Evolutionary conservation across 805 yeast species (phyloP), one percentile per base, ranked within the genome.

Genomic region (Cyberlindnera amylophila): DNA sequence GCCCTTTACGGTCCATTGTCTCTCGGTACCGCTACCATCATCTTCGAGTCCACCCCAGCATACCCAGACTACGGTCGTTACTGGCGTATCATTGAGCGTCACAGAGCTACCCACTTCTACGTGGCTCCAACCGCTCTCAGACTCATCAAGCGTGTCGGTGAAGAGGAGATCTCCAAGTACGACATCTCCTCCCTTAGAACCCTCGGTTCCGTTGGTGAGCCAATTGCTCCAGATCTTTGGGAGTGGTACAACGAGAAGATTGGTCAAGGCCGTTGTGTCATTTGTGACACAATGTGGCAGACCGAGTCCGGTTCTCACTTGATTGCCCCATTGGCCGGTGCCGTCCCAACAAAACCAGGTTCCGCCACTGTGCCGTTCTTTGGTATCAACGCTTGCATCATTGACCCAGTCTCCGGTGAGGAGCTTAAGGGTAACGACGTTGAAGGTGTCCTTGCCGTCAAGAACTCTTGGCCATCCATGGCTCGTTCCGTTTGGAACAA

Each of bases 121-220:
- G 96, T 93, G 53, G 99, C 99, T 6, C 99, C 99, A 62, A 93
- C 99, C 32, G 98, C 98, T 14, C 75, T 93, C 61, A 83, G 99
- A 66, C 75, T 93, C 63, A 81, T 93, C 64, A 78, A 81, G 62
- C 78, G 90, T 64, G 95, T 95, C 40, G 99, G 99, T 56, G 87
- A 86, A 62, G 77, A 79, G 37, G 86, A 75, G 62, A 86, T 93
- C 61, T 79, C 74, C 47, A 80, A 83, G 54, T 88, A 82, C 63
- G 93, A 89, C 63, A 77, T 89, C 51, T 77, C 84, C 16, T 81
- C 95, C n/a, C 68, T 93, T 59, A 83, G 98, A 66, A 88, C 89
- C 16, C 74, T 91, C 52, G 99, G 99, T 46, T 87, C 97, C 14
- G 99, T 91, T 38, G 99, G 99, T 64, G 99, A 93, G 72, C 98